Evolutionary conservation across 2,329 filamentous ascomycete species (phyloP).

Genomic region (Colletotrichum neosansevieriae): DNA sequence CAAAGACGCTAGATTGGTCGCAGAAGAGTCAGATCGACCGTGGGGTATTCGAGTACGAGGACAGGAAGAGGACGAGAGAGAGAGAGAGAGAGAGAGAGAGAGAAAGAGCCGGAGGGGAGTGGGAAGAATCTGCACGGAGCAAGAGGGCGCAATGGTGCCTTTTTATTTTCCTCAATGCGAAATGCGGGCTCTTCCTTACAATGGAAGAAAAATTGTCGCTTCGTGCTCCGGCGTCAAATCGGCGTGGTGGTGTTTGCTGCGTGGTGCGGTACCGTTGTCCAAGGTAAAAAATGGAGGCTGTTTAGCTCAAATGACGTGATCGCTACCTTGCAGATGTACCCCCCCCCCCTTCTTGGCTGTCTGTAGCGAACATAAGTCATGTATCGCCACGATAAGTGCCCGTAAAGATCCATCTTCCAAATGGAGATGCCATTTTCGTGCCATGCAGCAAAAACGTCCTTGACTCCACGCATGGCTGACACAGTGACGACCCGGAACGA

Average conservation of each 20-base stretch:
- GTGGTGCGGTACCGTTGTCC: constrained; percentile 21
- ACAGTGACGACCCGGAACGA: constrained; percentile 11
- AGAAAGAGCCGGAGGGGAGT: constrained; percentile 4
- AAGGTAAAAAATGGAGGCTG: constrained; percentile 40
- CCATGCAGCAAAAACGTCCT: constrained; percentile 8
- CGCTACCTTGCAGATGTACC: constrained; percentile 41
- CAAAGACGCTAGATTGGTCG: not conserved
- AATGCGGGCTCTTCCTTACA: constrained; percentile 24
- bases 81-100: not conserved
- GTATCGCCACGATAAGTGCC: constrained; percentile 38
- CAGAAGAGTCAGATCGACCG: not conserved
- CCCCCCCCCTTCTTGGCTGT: not conserved
- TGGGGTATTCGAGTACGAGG: constrained; percentile 8
- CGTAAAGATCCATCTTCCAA: constrained; percentile 28
- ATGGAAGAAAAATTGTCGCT: constrained; percentile 25
- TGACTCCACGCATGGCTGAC: constrained; percentile 34
- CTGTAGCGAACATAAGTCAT: constrained; percentile 36
- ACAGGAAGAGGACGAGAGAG: not conserved
- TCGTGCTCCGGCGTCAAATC: constrained; percentile 36
- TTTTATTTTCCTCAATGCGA: constrained; percentile 35
- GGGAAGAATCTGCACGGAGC: not conserved
- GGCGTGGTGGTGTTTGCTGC: constrained; percentile 25
- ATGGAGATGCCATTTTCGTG: constrained; percentile 18
- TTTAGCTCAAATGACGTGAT: constrained; percentile 45
- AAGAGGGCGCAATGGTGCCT: constrained; percentile 34